phyloP scores from a whole-genome alignment of 805 yeast species.

The Metschnikowia sp. region DNA sequence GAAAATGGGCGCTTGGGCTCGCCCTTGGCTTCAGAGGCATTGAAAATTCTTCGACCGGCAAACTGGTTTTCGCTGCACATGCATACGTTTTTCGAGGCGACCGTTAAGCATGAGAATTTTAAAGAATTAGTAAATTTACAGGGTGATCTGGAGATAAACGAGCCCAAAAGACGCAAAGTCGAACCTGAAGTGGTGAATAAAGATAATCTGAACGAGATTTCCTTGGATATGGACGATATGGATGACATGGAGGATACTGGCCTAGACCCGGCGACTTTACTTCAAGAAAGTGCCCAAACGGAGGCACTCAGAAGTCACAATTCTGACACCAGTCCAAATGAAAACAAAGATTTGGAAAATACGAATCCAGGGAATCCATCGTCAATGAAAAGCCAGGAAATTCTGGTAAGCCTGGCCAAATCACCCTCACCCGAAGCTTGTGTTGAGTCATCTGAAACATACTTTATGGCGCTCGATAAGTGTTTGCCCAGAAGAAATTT shows the following conservation, averaged over 20 bases:
- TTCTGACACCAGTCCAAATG: no score
- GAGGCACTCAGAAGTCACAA: no score
- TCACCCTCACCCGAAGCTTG: neutral
- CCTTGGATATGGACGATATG: slow-evolving; percentile 21
- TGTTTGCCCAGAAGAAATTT: slow-evolving; percentile 65
- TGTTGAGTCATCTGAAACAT: slow-evolving; percentile 24
- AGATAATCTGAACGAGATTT: slow-evolving; percentile 16
- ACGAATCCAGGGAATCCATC: no score
- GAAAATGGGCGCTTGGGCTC: slow-evolving; percentile 63
- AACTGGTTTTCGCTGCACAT: slow-evolving; percentile 90
- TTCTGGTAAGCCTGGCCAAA: neutral
- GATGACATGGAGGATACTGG: neutral
- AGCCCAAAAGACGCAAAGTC: slow-evolving; percentile 1
- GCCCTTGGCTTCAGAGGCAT: slow-evolving; percentile 56
- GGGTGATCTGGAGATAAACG: neutral
- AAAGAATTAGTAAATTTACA: slow-evolving; percentile 11
- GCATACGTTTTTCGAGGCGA: slow-evolving; percentile 71
- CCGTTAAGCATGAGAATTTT: slow-evolving; percentile 36
- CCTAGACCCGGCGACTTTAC: no score
- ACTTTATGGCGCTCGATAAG: slow-evolving; percentile 81
- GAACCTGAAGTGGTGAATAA: slow-evolving; percentile 1
- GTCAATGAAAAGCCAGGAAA: neutral
- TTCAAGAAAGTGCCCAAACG: no score
- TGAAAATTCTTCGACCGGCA: slow-evolving; percentile 55
- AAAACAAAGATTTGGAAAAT: no score